Base-by-base conservation (phyloP, 1,284 basidiomycete genomes). In the Tausonia pullulans region DNA sequence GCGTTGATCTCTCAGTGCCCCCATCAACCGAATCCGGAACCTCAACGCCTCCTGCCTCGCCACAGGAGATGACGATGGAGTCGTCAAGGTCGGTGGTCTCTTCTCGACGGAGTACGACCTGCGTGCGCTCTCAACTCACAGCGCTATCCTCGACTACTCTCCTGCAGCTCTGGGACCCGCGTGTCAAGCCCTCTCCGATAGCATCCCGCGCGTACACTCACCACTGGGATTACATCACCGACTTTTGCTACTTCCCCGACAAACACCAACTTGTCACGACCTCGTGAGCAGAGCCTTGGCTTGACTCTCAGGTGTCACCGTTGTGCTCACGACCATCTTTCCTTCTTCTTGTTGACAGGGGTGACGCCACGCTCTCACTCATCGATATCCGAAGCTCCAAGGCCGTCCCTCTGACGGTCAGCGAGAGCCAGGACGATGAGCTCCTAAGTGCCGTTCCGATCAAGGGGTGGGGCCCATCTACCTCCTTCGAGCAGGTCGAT, bases 391-490 rank as follows among this genome's bases (percentile, higher is more conserved):
- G 87, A 68, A 86, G 84, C 48, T 91, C 84, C 72, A 90, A 86
- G 72, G 71, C 80, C 9, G 81, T 84, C 63, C 88, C 89, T 2
- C 75, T 87, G 66, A 84, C 86, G 0, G 86, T 90, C 60, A 90
- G 88, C 14, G 91, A 95, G 72, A 90, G 97, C 77, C 94, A 98
- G 75, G 94, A 97, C 73, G 94, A 98, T 74, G 94, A 97, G 73
- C 78, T 97, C 41, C 80, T 97, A 5, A 90, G 88, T 4, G 83
- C 94, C 61, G 84, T 87, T 13, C 75, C 88, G 5, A 89, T 97
- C 72, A 90, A 88, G 79, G 83, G 84, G 84, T 87, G 72, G 56
- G 81, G 56, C 54, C 14, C 3, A 46, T 5, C 44, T 50, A 3
- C 43, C 14, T 49, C 13, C n/a, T 45, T 43, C 66, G 52, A 44